Conservation (phyloP, 352 stramenopile species). For the Globisporangium canariense region DNA sequence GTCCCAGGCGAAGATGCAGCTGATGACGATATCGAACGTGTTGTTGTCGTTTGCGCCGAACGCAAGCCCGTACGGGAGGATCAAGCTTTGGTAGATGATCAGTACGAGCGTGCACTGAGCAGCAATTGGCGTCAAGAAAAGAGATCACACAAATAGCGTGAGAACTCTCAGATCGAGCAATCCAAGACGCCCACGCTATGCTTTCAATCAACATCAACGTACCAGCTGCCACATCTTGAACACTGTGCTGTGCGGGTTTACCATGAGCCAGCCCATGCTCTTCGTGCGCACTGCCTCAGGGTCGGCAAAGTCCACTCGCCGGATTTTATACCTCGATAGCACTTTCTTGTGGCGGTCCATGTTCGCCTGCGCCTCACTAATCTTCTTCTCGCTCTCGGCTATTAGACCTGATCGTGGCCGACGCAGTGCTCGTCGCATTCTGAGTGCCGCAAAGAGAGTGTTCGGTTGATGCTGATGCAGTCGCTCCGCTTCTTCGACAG, state of each 20-base stretch:
- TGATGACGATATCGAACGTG: slow-evolving; percentile 54
- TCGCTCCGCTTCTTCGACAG: not conserved
- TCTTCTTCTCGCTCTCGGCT: slow-evolving; percentile 7
- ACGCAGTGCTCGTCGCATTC: slow-evolving; percentile 49
- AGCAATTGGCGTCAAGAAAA: not conserved
- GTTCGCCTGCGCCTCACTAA: slow-evolving; percentile 49
- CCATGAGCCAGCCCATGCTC: slow-evolving; percentile 47
- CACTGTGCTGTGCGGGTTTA: slow-evolving; percentile 61
- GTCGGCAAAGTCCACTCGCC: slow-evolving; percentile 42
- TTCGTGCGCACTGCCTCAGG: slow-evolving; percentile 32
- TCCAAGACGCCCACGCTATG: not conserved
- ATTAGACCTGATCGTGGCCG: slow-evolving; percentile 22
- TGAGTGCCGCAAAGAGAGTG: slow-evolving; percentile 60
- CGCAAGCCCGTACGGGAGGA: slow-evolving; percentile 60
- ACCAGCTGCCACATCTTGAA: slow-evolving; percentile 82
- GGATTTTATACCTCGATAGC: slow-evolving; percentile 73
- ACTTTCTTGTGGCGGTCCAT: slow-evolving; percentile 72
- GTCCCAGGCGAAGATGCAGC: slow-evolving; percentile 62
- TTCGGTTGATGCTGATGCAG: slow-evolving; percentile 18
- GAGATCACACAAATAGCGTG: not conserved
- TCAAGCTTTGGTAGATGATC: slow-evolving; percentile 79
- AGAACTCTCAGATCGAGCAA: not conserved
- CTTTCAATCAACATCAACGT: slow-evolving; percentile 8
- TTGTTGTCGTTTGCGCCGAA: slow-evolving; percentile 54
- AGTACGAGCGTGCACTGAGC: slow-evolving; percentile 55